Evolutionary conservation across 345 rosid genomes (phyloP), one percentile per base, ranked within the genome.

Genomic region (Diplotaxis tenuifolia): DNA sequence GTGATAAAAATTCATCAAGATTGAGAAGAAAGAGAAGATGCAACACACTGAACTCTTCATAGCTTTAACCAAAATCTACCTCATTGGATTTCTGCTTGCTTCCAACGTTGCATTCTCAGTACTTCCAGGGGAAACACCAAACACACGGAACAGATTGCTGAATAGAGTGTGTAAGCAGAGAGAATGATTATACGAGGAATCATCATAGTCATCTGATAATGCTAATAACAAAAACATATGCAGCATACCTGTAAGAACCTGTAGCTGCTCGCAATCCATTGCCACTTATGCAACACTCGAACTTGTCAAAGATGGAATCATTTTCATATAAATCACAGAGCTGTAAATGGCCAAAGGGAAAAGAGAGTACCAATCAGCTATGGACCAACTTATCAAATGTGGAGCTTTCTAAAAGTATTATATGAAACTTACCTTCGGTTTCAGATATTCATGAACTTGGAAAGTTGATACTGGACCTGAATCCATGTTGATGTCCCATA

Each of bases 401-500:
- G 63, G 22, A 50, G n/a, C 32, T 78, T 47, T 55, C 55, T 49
- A 42, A 16, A 14, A 38, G 47, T 71, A 64, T 11, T 72, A 63
- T 12, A 64, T 27, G 29, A 80, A 73, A 23, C 78, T 66, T 68
- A 92, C 97, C 96, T 85, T 89, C 38, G 96, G 98, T 80, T 96
- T 88, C 68, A 94, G 81, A 79, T 94, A 77, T 78, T 94, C 97
- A 77, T 94, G 98, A 83, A 94, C 98, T 75, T 86, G 97, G 84
- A 89, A 89, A 19, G 92, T 88, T 77, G 93, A 82, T 76, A 94
- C 92, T 14, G 99, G 99, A 78, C 99, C 96, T 2, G 96, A 84
- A 83, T 95, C 99, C 99, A 92, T 95, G 82, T 91, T 93, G 75
- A 94, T 87, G 81, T 94, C 98, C 98, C 98, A 94, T 64, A 94